phyloP scores from a whole-genome alignment of 129 eudicot genomes.

The Helichrysum umbraculigerum region DNA sequence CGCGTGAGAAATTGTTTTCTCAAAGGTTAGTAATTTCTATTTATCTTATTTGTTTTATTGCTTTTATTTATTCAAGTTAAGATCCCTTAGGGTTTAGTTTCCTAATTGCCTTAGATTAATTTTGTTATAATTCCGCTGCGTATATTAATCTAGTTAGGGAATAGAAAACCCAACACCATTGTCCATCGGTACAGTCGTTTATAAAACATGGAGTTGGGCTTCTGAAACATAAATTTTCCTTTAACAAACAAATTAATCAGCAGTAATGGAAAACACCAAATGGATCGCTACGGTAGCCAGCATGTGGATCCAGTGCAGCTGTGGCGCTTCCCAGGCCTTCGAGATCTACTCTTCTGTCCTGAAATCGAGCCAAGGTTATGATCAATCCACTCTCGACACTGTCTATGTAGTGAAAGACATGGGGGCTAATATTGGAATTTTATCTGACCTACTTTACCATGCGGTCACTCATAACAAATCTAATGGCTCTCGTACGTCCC shows the following conservation, averaged over 20 bases:
- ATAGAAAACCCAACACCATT: too few relatives aligned
- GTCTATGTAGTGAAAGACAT: slow-evolving; percentile 94
- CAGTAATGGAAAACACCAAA: slow-evolving; percentile 43
- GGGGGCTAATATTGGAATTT: slow-evolving; percentile 82
- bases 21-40: too few relatives aligned
- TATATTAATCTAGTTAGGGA: too few relatives aligned
- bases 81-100: too few relatives aligned
- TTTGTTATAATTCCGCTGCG: too few relatives aligned
- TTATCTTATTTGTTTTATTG: too few relatives aligned
- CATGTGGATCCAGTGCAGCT: slow-evolving; percentile 86
- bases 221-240: not conserved
- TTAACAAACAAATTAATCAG: not conserved
- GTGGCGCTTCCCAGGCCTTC: slow-evolving; percentile 88
- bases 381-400: slow-evolving; percentile 87
- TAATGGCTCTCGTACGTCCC: not conserved
- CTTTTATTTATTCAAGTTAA: too few relatives aligned
- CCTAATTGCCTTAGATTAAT: too few relatives aligned
- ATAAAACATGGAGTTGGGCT: too few relatives aligned
- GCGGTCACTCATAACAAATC: slow-evolving; percentile 32
- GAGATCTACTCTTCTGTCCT: slow-evolving; percentile 80
- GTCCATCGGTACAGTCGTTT: too few relatives aligned
- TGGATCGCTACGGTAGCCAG: slow-evolving; percentile 83
- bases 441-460: slow-evolving; percentile 77
- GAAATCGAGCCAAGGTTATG: slow-evolving; percentile 70
- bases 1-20: too few relatives aligned